A percentile compares a stretch with the other conserved stretches of the same genome.
Evolutionary conservation across 805 yeast species (phyloP).

Genomic region (Metschnikowia continentalis): DNA sequence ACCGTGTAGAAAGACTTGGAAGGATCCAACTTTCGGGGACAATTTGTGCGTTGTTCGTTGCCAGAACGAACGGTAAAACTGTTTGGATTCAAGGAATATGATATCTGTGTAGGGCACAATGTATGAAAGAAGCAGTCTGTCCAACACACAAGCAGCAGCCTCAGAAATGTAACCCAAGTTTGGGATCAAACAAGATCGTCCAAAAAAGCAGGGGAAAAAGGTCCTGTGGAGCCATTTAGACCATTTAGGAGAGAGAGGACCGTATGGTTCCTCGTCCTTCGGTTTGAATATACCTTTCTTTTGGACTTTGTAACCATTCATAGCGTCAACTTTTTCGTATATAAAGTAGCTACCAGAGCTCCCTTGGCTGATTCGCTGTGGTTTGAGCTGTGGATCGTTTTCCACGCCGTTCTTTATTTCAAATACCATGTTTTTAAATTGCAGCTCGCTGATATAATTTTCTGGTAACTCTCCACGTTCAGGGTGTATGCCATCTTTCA

Average conservation of each 20-base stretch:
- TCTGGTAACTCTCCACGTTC: slow-evolving; percentile 19
- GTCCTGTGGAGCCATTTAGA: slow-evolving; percentile 74
- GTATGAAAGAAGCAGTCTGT: slow-evolving; percentile 51
- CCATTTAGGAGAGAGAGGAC: slow-evolving; percentile 76
- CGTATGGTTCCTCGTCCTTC: slow-evolving; percentile 77
- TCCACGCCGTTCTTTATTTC: slow-evolving; percentile 46
- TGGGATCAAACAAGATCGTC: slow-evolving; percentile 67
- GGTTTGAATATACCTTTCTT: slow-evolving; percentile 69
- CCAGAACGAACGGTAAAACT: slow-evolving; percentile 52
- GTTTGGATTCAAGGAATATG: slow-evolving; percentile 43
- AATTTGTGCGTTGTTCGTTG: slow-evolving; percentile 26
- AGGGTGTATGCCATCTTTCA: slow-evolving; percentile 12
- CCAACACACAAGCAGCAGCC: slow-evolving; percentile 66
- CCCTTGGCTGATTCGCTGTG: slow-evolving; percentile 56
- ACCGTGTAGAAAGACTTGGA: slow-evolving; percentile 57
- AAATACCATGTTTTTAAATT: slow-evolving; percentile 40
- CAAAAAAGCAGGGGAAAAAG: slow-evolving; percentile 73
- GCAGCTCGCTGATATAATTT: slow-evolving; percentile 18
- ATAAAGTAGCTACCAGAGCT: slow-evolving; percentile 71
- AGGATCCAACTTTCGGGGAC: slow-evolving; percentile 56
- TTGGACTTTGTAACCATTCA: slow-evolving; percentile 7
- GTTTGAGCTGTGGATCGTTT: slow-evolving; percentile 33
- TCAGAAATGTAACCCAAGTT: slow-evolving; percentile 71
- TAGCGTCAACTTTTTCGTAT: slow-evolving; percentile 6
- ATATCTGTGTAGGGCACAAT: slow-evolving; percentile 67